Evolutionary conservation across 495 filamentous ascomycete genomes (phyloP).

Genomic region (Podospora appendiculata): DNA sequence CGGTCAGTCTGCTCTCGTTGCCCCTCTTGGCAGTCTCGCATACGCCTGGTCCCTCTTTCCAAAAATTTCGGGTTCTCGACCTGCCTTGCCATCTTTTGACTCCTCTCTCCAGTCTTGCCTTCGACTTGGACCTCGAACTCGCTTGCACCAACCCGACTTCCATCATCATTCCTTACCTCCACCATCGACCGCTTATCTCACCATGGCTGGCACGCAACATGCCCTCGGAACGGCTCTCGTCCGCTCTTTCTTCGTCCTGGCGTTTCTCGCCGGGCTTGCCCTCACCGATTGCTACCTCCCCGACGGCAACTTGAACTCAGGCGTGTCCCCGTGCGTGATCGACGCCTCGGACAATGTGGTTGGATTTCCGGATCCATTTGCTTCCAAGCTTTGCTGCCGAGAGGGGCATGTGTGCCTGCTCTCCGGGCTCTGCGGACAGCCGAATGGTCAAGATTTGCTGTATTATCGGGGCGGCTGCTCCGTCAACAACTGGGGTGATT

Average conservation of each 20-base stretch:
- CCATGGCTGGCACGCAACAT: background rate
- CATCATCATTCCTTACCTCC: too few species aligned
- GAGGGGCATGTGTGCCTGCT: background rate
- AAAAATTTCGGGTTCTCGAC: too few species aligned
- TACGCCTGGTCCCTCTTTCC: too few species aligned
- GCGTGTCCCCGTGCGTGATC: background rate
- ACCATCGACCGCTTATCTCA: background rate
- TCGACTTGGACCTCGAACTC: too few species aligned
- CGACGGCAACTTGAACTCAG: background rate
- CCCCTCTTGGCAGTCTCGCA: too few species aligned
- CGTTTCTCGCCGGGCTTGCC: background rate
- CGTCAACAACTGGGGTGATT: background rate
- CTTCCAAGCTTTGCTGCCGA: background rate
- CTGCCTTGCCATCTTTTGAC: too few species aligned
- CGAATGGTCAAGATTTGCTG: background rate
- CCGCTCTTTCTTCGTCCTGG: background rate
- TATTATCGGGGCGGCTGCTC: slow-evolving; percentile 9
- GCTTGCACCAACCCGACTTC: too few species aligned
- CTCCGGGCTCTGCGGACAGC: background rate
- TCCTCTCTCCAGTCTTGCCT: too few species aligned
- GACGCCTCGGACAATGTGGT: too few species aligned
- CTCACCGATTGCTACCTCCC: background rate
- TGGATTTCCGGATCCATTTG: too few species aligned
- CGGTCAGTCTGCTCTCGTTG: too few species aligned
- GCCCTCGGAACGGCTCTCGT: background rate